Evolutionary conservation across 1,284 basidiomycete species (phyloP).

Genomic region (Boletellus deceptivus): DNA sequence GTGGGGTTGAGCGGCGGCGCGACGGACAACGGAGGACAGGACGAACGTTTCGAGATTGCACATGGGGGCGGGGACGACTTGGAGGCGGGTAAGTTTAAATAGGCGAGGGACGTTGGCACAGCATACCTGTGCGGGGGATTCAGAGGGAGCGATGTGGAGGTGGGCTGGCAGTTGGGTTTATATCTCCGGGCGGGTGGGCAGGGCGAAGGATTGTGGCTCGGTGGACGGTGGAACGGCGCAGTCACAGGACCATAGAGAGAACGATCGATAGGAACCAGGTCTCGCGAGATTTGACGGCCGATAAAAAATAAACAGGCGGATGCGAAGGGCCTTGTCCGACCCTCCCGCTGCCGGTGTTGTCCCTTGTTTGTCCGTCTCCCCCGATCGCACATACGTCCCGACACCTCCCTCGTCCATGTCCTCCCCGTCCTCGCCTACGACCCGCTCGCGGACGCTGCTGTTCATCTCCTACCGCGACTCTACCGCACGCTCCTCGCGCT

Average conservation of each 20-base stretch:
- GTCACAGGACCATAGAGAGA: slow-evolving; percentile 32
- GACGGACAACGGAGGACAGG: not conserved
- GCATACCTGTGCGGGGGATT: slow-evolving; percentile 16
- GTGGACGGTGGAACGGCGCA: slow-evolving; percentile 10
- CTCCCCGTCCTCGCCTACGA: slow-evolving; percentile 47
- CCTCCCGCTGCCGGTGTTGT: slow-evolving; percentile 20
- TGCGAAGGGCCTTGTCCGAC: no score
- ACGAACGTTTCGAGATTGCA: slow-evolving; percentile 73
- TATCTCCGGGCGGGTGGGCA: slow-evolving; percentile 15
- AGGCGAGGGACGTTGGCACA: not conserved
- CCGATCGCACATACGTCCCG: slow-evolving; percentile 18
- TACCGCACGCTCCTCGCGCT: slow-evolving; percentile 51
- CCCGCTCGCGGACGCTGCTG: slow-evolving; percentile 87
- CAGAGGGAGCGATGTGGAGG: slow-evolving; percentile 3
- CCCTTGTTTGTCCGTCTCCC: slow-evolving; percentile 18
- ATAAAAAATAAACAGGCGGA: slow-evolving; percentile 11
- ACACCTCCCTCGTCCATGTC: slow-evolving; percentile 26
- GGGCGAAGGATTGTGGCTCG: slow-evolving; percentile 14
- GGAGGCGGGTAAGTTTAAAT: slow-evolving; percentile 14
- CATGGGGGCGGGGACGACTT: slow-evolving; percentile 42
- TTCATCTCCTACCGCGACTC: slow-evolving; percentile 96
- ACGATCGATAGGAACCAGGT: slow-evolving; percentile 32
- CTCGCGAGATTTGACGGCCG: slow-evolving; percentile 25
- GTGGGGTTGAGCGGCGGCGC: slow-evolving; percentile 12
- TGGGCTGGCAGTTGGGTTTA: slow-evolving; percentile 20